These are phyloP conservation scores for Populus pruinosa DNA, from an alignment of 345 rosid species.

Conservation along the genomic window DNA sequence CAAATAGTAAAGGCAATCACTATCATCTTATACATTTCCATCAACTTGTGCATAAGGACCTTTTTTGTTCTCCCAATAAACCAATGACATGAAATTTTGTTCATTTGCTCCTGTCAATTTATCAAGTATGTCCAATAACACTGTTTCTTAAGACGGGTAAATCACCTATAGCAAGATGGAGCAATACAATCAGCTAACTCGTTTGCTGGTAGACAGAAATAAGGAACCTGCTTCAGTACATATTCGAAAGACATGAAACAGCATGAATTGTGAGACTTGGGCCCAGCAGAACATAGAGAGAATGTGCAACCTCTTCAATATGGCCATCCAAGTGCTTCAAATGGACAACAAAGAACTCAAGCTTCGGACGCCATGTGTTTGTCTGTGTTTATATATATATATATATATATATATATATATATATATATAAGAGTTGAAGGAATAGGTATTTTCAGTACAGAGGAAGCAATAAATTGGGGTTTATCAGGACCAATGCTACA, in stretches of 20 bases:
- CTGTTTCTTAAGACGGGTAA: constrained; percentile 4
- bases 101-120: neutral
- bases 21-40: neutral
- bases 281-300: constrained; percentile 15
- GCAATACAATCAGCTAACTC: constrained; percentile 90
- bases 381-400: no score
- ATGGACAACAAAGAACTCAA: constrained; percentile 46
- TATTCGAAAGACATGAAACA: constrained; percentile 39
- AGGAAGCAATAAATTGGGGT: no score
- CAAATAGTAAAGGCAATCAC: neutral
- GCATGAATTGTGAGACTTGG: constrained; percentile 21
- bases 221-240: constrained; percentile 86
- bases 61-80: neutral
- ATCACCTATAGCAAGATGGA: constrained; percentile 94
- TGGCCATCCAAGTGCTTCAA: constrained; percentile 94
- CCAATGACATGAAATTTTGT: neutral
- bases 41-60: neutral
- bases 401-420: no score
- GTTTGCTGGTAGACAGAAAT: constrained; percentile 95
- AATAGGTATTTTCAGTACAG: no score
- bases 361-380: constrained; percentile 5
- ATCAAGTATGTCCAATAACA: neutral
- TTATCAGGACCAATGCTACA: no score
- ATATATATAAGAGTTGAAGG: no score
- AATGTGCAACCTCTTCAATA: constrained; percentile 72